Conservation (phyloP, 306 rosid species). For the Vigna reflexopilosa region DNA sequence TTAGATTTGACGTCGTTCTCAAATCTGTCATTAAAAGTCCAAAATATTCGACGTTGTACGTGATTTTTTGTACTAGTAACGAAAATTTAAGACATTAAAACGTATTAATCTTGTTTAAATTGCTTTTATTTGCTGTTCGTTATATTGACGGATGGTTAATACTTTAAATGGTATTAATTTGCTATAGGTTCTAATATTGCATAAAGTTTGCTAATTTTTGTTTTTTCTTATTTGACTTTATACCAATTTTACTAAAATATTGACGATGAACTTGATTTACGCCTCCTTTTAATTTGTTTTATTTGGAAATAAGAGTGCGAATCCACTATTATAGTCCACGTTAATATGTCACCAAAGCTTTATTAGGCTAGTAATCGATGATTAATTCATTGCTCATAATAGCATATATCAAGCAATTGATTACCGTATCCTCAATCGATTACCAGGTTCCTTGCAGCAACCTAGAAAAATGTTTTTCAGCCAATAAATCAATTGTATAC, state of each 20-base stretch:
- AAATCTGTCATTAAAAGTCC: too few relatives aligned
- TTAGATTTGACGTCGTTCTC: too few relatives aligned
- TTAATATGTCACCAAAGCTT: not conserved
- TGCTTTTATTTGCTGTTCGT: too few relatives aligned
- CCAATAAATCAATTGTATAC: not conserved
- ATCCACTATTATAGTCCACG: not conserved
- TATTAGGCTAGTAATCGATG: slow-evolving; percentile 6
- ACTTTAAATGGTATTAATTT: too few relatives aligned
- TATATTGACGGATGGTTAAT: too few relatives aligned
- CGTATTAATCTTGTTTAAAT: too few relatives aligned
- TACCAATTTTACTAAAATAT: not conserved
- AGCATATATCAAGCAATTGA: slow-evolving; percentile 11
- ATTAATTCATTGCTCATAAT: slow-evolving; percentile 14
- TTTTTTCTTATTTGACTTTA: not conserved
- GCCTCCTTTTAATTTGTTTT: slow-evolving; percentile 1
- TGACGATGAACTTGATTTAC: not conserved
- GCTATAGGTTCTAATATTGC: too few relatives aligned
- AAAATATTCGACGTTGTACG: too few relatives aligned
- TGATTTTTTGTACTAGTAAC: too few relatives aligned
- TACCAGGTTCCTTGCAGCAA: slow-evolving; percentile 4
- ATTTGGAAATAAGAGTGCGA: not conserved
- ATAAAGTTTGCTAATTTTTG: too few relatives aligned
- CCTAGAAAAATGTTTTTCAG: not conserved
- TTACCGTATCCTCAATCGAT: slow-evolving; percentile 12
- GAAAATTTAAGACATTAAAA: too few relatives aligned